Percentiles rank a stretch among this genome's conserved stretches.
phyloP scores from a whole-genome alignment of 768 basidiomycete species.

The Suillus cothurnatus region DNA sequence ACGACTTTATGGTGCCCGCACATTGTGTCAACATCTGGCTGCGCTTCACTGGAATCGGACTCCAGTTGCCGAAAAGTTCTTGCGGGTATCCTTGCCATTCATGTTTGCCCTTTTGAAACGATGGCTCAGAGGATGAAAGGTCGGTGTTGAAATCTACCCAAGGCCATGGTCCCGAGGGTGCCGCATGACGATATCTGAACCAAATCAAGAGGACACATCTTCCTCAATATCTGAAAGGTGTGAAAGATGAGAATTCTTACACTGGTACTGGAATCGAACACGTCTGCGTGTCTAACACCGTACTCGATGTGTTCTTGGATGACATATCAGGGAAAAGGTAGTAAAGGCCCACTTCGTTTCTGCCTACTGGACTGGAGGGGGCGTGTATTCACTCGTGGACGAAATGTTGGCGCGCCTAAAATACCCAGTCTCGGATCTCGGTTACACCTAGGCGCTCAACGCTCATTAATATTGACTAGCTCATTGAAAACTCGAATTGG shows the following conservation, averaged over 20 bases:
- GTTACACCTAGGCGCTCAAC: background rate
- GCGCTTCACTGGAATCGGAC: conserved; percentile 39
- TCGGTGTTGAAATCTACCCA: conserved; percentile 40
- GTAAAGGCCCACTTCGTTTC: background rate
- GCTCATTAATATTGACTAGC: background rate
- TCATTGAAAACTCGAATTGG: background rate
- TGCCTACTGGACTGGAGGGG: background rate
- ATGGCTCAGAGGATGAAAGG: conserved; percentile 13
- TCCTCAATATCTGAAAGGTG: background rate
- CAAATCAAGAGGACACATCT: background rate
- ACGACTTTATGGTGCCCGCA: background rate
- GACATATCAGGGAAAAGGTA: too few relatives aligned
- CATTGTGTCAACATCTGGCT: conserved; percentile 31
- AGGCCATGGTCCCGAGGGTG: conserved; percentile 45
- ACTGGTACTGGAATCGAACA: background rate
- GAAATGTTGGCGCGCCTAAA: background rate
- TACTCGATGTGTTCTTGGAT: too few relatives aligned
- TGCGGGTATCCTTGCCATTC: conserved; percentile 48
- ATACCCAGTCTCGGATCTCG: background rate
- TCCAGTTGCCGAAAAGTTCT: conserved; percentile 60
- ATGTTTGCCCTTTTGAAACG: background rate
- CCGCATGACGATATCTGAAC: conserved; percentile 37
- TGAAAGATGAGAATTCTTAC: background rate
- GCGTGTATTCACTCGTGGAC: background rate
- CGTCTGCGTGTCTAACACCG: background rate